phyloP scores from a whole-genome alignment of 179 eudicot genomes.

The Sideroxylon spinosum region DNA sequence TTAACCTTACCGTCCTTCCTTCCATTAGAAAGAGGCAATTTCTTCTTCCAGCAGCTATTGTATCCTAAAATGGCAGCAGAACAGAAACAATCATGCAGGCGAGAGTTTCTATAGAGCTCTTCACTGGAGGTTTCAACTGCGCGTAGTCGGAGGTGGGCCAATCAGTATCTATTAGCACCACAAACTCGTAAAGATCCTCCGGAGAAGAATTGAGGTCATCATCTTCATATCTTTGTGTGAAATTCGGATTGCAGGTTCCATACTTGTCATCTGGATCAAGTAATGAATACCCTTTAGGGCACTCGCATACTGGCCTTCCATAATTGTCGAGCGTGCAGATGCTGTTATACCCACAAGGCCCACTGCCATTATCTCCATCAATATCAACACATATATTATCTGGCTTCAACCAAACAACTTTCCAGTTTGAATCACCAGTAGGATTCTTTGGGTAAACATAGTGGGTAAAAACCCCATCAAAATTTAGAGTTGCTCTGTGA shows the following conservation, averaged over 20 bases:
- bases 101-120: background rate
- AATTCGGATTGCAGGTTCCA: slow-evolving; percentile 31
- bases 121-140: background rate
- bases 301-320: slow-evolving; percentile 25
- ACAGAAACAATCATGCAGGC: slow-evolving; percentile 17
- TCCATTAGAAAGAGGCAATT: slow-evolving; percentile 18
- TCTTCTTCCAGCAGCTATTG: slow-evolving; percentile 26
- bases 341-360: slow-evolving; percentile 41
- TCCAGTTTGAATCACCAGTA: slow-evolving; percentile 18
- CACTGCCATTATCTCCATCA: slow-evolving; percentile 18
- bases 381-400: slow-evolving; percentile 20
- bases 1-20: background rate
- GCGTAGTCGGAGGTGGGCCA: slow-evolving; percentile 30
- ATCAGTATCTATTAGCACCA: slow-evolving; percentile 14
- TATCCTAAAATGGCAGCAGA: slow-evolving; percentile 21
- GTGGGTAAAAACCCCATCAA: slow-evolving; percentile 34
- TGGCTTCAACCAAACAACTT: slow-evolving; percentile 4
- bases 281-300: slow-evolving; percentile 28
- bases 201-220: too few species aligned
- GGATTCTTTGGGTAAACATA: slow-evolving; percentile 24
- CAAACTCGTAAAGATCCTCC: slow-evolving; percentile 16
- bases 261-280: slow-evolving; percentile 26
- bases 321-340: slow-evolving; percentile 20
- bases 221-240: slow-evolving; percentile 19
- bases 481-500: slow-evolving; percentile 30